Conservation (phyloP, 108 stramenopile genomes). For the Tribonema minus region DNA sequence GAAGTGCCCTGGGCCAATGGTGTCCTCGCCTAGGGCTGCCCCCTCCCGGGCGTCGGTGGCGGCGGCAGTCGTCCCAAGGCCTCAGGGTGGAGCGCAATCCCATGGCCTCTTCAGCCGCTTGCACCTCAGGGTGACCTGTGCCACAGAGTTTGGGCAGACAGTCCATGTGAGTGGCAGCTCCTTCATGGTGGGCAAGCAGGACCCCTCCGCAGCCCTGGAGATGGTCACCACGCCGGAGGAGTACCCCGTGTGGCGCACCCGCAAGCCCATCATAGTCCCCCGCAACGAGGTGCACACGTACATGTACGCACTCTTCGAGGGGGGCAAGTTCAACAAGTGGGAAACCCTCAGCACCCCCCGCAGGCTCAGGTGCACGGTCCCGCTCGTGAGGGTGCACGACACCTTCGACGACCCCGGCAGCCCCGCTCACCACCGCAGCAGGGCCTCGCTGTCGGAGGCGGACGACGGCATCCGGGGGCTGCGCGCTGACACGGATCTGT, state of each 20-base stretch:
- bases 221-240: slow-evolving; percentile 59
- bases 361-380: background rate
- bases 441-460: background rate
- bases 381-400: slow-evolving; percentile 9
- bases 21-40: too few species aligned
- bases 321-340: slow-evolving; percentile 58
- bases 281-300: slow-evolving; percentile 51
- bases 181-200: slow-evolving; percentile 22
- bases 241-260: slow-evolving; percentile 58
- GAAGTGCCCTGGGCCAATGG: too few species aligned
- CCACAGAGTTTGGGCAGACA: slow-evolving; percentile 43
- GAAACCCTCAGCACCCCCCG: too few species aligned
- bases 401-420: slow-evolving; percentile 1
- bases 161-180: slow-evolving; percentile 41
- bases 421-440: background rate
- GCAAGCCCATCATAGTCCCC: slow-evolving; percentile 55
- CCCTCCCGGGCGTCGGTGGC: too few species aligned
- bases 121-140: slow-evolving; percentile 33
- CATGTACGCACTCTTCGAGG: slow-evolving; percentile 56
- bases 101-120: slow-evolving; percentile 32
- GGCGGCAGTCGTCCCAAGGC: too few species aligned
- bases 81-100: too few species aligned
- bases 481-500: background rate
- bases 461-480: background rate
- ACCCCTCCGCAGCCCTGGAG: slow-evolving; percentile 27